Evolutionary conservation across 2,329 filamentous ascomycete genomes (phyloP).

Genomic region (Penicillium sp.): DNA sequence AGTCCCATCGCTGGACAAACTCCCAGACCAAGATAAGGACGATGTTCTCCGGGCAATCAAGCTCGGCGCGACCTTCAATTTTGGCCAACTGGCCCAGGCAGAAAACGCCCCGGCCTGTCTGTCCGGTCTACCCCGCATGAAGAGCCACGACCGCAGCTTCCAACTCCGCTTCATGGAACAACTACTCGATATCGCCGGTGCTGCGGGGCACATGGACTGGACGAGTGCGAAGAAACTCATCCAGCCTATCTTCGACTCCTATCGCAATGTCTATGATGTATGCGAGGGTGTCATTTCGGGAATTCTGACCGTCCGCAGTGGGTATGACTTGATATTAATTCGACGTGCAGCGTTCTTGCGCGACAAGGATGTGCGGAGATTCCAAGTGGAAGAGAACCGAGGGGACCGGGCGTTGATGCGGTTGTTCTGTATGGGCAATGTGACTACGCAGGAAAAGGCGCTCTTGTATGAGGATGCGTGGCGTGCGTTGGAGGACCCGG

Average conservation of each 20-base stretch:
- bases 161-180: constrained; percentile 20
- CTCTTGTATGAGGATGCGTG: constrained; percentile 11
- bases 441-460: constrained; percentile 10
- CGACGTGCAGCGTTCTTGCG: constrained; percentile 10
- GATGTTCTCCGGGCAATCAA: constrained; percentile 11
- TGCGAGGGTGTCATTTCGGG: constrained; percentile 16
- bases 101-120: constrained; percentile 17
- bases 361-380: constrained; percentile 1
- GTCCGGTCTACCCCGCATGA: constrained; percentile 8
- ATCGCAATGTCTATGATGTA: constrained; percentile 17
- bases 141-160: constrained; percentile 8
- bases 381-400: background rate
- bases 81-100: constrained; percentile 18
- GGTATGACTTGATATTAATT: constrained; percentile 17
- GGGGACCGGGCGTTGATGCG: constrained; percentile 13
- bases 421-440: constrained; percentile 19
- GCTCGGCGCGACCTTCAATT: constrained; percentile 17
- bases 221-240: constrained; percentile 17
- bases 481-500: constrained; percentile 5
- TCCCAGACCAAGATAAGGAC: constrained; percentile 5
- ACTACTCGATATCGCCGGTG: constrained; percentile 16
- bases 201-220: constrained; percentile 18
- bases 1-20: constrained; percentile 3
- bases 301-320: constrained; percentile 6
- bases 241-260: constrained; percentile 17